Base-by-base conservation (phyloP, 257 asterid genomes). In the Lavandula angustifolia region DNA sequence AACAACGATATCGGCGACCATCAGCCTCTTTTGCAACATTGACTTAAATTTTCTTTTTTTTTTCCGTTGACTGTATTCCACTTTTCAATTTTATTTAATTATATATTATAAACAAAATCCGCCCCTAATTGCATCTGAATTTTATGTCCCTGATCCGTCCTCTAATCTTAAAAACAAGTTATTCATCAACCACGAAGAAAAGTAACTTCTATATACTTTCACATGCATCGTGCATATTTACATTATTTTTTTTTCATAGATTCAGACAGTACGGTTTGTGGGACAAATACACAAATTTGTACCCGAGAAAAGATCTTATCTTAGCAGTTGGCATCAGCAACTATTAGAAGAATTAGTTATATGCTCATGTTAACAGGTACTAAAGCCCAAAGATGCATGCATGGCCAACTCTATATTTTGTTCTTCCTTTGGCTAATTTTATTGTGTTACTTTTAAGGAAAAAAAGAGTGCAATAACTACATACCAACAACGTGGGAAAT, bases 401-500 rank as follows among this genome's bases (percentile, higher is more conserved):
- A n/a, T n/a, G n/a, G n/a, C n/a, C n/a, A n/a, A n/a, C n/a, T n/a
- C n/a, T n/a, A n/a, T n/a, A n/a, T n/a, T n/a, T n/a, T n/a, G n/a
- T n/a, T n/a, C n/a, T n/a, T n/a, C n/a, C n/a, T n/a, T n/a, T n/a
- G n/a, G n/a, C n/a, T n/a, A n/a, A n/a, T 1, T 33, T 37, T 0
- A n/a, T 16, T 6, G 35, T 9, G 3, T n/a, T 32, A 7, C 3
- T n/a, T 10, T 56, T 1, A 6, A 35, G 84, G 87, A 82, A 78
- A 70, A 60, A 61, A 14, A 54, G 37, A n/a, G 48, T 8, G 14
- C 6, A 31, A 41, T 0, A 41, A 38, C 0, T 41, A 43, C 0
- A 17, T 53, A 42, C 72, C 94, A 1, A 67, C 91, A 0, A 83
- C 89, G 33, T 85, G 96, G 96, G 60, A 66, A 74, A 75, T 85